Evolutionary conservation across 2,329 filamentous ascomycete genomes (phyloP), one percentile per base, ranked within the genome.

Genomic region (Stemphylium vesicarium): DNA sequence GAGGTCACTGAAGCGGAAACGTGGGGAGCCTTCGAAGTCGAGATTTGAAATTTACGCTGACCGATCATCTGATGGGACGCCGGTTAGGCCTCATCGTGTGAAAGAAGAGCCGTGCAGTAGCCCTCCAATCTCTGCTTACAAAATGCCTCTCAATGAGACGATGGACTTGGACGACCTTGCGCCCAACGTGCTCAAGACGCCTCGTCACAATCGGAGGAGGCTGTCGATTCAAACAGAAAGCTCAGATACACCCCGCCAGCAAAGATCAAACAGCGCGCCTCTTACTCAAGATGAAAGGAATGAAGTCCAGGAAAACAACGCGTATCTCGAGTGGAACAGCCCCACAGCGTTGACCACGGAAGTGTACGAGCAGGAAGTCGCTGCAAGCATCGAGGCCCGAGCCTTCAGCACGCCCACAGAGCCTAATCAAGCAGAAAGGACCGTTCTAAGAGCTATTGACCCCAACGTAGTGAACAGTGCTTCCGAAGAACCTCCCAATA

Each of bases 81-180:
- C 67, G 12, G 56, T 57, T 12, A 70, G 64, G 31, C 70, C 72
- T 32, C 65, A 76, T 32, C 69, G 64, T 18, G 63, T 81, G 43
- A 78, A 78, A 53, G 75, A 77, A 13, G 78, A 80, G 51, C 68
- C 63, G 8, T 57, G 48, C 43, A 76, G 74, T 43, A 79, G 76
- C 53, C 66, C 69, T 8, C 58, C 60, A 3, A 22, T 52, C 31
- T 40, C 39, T 31, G 31, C 47, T 18, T 38, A 63, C 41, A 64
- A 57, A 9, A 57, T 70, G 3, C 42, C 69, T 4, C 72, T 73
- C 9, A 75, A 65, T 7, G 74, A 79, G 50, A 79, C 77, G 2
- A 75, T 80, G 29, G 79, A 82, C 61, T 70, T 82, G 2, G 79
- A 81, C 55, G 72, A 73, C 13, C 53, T 76, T 6, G 65, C 65